Evolutionary conservation across 768 basidiomycete species (phyloP), one percentile per base, ranked within the genome.

Genomic region (Rhodotorula sphaerocarpa): DNA sequence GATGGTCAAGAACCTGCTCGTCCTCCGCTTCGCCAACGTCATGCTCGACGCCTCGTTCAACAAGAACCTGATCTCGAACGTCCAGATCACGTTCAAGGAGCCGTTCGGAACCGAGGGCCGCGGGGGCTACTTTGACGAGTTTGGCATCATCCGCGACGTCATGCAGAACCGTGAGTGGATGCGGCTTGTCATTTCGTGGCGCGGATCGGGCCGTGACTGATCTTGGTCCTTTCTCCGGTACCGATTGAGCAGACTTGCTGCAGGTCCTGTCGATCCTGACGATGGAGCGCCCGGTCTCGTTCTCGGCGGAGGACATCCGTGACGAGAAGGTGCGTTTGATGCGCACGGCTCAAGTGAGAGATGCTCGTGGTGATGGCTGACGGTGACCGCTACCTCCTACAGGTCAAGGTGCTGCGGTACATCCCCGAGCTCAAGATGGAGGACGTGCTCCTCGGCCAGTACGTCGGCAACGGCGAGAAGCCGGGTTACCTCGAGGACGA

Each of bases 71-170:
- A 86, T 99, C 79, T 84, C 83, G 77, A 97, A 91, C 73, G 90
- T 99, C 39, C 95, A 99, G 76, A 95, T 97, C 77, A 95, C 91
- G 21, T 96, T 97, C 83, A 97, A 97, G 79, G 95, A 97, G 77
- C 90, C 92, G 3, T 96, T 97, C 74, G 93, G 93, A 25, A 99
- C 93, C 51, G 95, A 99, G 75, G 93, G 93, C n/a, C 88, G 93
- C 69, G 93, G 93, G n/a, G 93, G 95, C 23, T 99, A 99, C 81
- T 99, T 99, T 79, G 93, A 99, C 75, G 92, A 97, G 77, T 99
- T 96, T 77, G 95, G 95, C 58, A 97, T 99, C 75, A 92, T 99
- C 76, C 86, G 93, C 74, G 93, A 99, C 76, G 81, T 99, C 62
- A 79, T 92, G 74, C 93, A 99, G 79, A 99, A 99, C 78, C 93